Conservation (phyloP, 2,329 filamentous ascomycete species). For the Xylariaceae sp. region DNA sequence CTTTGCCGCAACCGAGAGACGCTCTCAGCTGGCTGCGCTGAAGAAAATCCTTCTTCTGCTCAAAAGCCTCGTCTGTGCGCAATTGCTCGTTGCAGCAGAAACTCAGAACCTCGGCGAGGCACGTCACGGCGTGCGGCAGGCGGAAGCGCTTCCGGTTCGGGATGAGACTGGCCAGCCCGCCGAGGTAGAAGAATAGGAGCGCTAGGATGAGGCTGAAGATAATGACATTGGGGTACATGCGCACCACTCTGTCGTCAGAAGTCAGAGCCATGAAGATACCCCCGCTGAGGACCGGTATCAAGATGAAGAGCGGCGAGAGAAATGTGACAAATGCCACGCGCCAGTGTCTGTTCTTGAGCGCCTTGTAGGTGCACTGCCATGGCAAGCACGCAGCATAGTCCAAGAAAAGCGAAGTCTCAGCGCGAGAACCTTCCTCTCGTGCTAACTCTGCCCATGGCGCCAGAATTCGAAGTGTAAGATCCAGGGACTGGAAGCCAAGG, state of each 20-base stretch:
- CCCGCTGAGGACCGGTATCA: constrained; percentile 66
- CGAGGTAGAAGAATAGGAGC: constrained; percentile 67
- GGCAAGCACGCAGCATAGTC: constrained; percentile 70
- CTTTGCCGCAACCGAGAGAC: constrained; percentile 57
- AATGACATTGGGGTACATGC: constrained; percentile 70
- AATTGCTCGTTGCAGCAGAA: constrained; percentile 74
- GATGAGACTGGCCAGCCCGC: constrained; percentile 61
- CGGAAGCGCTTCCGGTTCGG: constrained; percentile 59
- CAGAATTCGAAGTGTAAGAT: constrained; percentile 63
- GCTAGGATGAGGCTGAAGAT: constrained; percentile 72
- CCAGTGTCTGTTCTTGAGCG: constrained; percentile 61
- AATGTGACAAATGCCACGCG: constrained; percentile 62
- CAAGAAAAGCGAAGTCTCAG: constrained; percentile 62
- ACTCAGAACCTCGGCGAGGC: constrained; percentile 72
- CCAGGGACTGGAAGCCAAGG: constrained; percentile 64
- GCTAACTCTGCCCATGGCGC: constrained; percentile 67
- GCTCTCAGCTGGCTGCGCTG: constrained; percentile 68
- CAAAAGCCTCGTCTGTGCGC: constrained; percentile 70
- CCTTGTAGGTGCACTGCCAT: constrained; percentile 56
- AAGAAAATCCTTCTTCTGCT: constrained; percentile 48
- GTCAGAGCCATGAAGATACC: constrained; percentile 74
- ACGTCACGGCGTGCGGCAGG: constrained; percentile 71
- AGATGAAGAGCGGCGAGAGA: constrained; percentile 56
- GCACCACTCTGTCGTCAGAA: constrained; percentile 47
- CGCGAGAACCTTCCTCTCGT: constrained; percentile 55